Evolutionary conservation across 2,329 filamentous ascomycete genomes (phyloP).

Genomic region (Phialocephala sp.): DNA sequence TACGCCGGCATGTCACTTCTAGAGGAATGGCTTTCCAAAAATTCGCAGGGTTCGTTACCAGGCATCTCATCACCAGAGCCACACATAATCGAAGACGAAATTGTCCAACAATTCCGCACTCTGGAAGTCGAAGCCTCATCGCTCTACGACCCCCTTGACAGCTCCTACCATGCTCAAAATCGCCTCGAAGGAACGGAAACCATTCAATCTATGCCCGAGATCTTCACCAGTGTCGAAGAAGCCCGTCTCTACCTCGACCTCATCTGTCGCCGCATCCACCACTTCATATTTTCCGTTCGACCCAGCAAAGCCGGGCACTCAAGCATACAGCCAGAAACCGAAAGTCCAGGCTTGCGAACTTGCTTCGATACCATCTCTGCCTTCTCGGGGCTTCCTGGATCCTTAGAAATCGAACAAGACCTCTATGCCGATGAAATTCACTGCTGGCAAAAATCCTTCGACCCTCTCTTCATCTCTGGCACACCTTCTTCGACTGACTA

Average conservation of each 20-base stretch:
- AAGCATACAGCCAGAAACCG: neutral
- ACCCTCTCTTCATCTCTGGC: neutral
- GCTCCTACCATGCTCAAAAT: constrained; percentile 1
- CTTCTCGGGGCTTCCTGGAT: neutral
- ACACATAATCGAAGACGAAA: constrained; percentile 13
- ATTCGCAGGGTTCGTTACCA: neutral
- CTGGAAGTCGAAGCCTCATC: constrained; percentile 7
- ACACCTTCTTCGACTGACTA: neutral
- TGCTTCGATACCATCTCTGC: neutral
- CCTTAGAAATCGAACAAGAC: constrained; percentile 3
- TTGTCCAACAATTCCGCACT: constrained; percentile 17
- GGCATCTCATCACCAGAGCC: constrained; percentile 1
- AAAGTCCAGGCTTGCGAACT: neutral
- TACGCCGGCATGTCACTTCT: constrained; percentile 14
- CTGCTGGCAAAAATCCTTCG: neutral
- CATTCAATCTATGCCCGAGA: constrained; percentile 8
- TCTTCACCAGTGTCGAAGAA: constrained; percentile 11
- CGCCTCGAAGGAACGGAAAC: neutral
- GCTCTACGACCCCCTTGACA: constrained; percentile 9
- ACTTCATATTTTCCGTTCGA: constrained; percentile 6
- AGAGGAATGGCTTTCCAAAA: constrained; percentile 12
- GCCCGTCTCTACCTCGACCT: constrained; percentile 16
- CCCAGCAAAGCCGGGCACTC: neutral
- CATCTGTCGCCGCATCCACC: constrained; percentile 10
- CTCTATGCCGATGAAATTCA: neutral